phyloP scores from a whole-genome alignment of 2,329 filamentous ascomycete genomes.

The Blumeriella jaapii region DNA sequence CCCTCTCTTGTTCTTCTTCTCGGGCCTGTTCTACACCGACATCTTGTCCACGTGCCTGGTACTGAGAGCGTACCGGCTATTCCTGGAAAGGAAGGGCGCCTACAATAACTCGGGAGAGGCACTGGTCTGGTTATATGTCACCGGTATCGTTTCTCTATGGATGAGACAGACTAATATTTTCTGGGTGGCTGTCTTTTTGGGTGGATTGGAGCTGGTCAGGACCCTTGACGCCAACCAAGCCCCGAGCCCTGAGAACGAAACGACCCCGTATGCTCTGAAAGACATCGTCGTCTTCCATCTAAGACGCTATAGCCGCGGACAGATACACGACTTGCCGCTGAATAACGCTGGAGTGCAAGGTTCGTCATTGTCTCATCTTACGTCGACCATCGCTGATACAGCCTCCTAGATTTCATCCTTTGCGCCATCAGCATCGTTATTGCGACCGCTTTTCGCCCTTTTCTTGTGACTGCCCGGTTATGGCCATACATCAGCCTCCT shows the following conservation, averaged over 20 bases:
- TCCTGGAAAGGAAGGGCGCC: slow-evolving; percentile 30
- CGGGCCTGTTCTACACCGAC: slow-evolving; percentile 89
- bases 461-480: slow-evolving; percentile 34
- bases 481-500: slow-evolving; percentile 55
- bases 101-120: slow-evolving; percentile 10
- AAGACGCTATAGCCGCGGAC: slow-evolving; percentile 32
- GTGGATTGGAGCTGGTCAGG: slow-evolving; percentile 45
- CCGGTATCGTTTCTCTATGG: slow-evolving; percentile 55
- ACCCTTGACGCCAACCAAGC: slow-evolving; percentile 34
- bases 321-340: slow-evolving; percentile 44
- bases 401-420: slow-evolving; percentile 38
- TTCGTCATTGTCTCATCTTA: slow-evolving; percentile 24
- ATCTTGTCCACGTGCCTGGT: slow-evolving; percentile 70
- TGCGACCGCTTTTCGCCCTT: slow-evolving; percentile 40
- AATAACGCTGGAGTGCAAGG: slow-evolving; percentile 38
- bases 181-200: slow-evolving; percentile 76
- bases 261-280: slow-evolving; percentile 6
- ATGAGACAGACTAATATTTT: slow-evolving; percentile 97
- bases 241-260: slow-evolving; percentile 5
- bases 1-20: slow-evolving; percentile 91
- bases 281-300: slow-evolving; percentile 7
- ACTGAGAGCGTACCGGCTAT: slow-evolving; percentile 53
- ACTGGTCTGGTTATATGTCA: slow-evolving; percentile 29
- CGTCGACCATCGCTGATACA: slow-evolving; percentile 14
- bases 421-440: slow-evolving; percentile 53